Percentiles rank a stretch among this genome's conserved stretches.
Evolutionary conservation across 2,329 filamentous ascomycete genomes (phyloP).

Genomic region (Colletotrichum paranaense): DNA sequence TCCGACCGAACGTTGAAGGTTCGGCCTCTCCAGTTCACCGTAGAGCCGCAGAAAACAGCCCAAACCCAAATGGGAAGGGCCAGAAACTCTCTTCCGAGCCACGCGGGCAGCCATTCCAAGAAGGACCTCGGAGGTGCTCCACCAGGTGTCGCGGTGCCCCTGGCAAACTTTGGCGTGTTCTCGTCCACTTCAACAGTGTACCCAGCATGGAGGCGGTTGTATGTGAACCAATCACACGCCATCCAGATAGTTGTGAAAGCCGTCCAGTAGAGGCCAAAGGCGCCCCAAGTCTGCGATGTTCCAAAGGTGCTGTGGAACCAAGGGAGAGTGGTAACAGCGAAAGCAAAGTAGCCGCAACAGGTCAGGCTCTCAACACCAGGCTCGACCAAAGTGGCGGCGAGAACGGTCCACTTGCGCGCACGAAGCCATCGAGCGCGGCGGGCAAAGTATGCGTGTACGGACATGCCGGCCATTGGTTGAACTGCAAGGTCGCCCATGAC

Average conservation of each 20-base stretch:
- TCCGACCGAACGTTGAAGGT: conserved; percentile 85
- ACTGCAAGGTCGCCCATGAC: conserved; percentile 88
- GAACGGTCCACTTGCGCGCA: conserved; percentile 93
- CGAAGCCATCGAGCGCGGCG: conserved; percentile 90
- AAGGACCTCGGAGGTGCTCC: conserved; percentile 66
- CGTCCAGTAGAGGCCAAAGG: conserved; percentile 75
- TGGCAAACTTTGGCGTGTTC: conserved; percentile 81
- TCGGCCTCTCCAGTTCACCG: conserved; percentile 87
- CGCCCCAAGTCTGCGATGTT: conserved; percentile 73
- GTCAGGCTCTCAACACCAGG: conserved; percentile 91
- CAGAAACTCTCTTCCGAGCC: conserved; percentile 85
- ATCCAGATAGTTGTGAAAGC: conserved; percentile 77
- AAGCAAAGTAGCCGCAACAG: conserved; percentile 84
- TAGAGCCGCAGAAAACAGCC: conserved; percentile 89
- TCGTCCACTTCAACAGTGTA: conserved; percentile 76
- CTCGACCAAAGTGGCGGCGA: conserved; percentile 89
- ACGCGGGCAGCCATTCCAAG: conserved; percentile 79
- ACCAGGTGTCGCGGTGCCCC: conserved; percentile 50
- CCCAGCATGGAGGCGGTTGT: conserved; percentile 78
- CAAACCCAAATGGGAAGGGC: conserved; percentile 91
- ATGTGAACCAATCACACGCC: conserved; percentile 78
- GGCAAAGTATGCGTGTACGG: conserved; percentile 79
- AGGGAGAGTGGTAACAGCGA: conserved; percentile 79
- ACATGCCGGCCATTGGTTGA: conserved; percentile 89
- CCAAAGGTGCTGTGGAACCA: conserved; percentile 65